Conservation (phyloP, 2,329 filamentous ascomycete genomes). For the Xylaria sp. region DNA sequence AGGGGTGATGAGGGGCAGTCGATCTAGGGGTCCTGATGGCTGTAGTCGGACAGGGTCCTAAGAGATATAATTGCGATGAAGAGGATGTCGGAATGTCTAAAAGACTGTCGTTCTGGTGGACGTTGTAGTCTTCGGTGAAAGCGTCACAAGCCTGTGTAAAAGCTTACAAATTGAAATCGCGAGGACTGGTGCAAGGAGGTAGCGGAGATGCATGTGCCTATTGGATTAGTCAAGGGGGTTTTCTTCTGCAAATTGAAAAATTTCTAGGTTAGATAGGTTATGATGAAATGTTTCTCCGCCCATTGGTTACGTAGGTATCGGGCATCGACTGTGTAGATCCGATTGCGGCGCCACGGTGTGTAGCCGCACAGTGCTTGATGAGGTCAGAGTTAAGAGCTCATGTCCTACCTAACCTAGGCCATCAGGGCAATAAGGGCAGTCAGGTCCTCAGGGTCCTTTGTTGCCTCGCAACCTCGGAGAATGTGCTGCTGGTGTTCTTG, state of each 20-base stretch:
- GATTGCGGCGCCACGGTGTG: conserved; percentile 25
- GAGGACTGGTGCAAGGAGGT: background rate
- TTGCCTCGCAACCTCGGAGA: too few relatives aligned
- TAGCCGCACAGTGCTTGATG: background rate
- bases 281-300: conserved; percentile 26
- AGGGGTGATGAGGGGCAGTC: conserved; percentile 16
- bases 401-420: too few relatives aligned
- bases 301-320: conserved; percentile 28
- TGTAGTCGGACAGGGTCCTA: too few relatives aligned
- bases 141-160: background rate
- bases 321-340: too few relatives aligned
- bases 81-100: too few relatives aligned
- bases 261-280: conserved; percentile 14
- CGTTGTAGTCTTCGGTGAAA: too few relatives aligned
- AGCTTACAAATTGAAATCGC: conserved; percentile 23
- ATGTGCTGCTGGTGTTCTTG: too few relatives aligned
- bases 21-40: background rate
- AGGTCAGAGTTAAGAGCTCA: background rate
- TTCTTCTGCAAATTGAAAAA: conserved; percentile 5
- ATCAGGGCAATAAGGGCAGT: too few relatives aligned
- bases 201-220: conserved; percentile 15
- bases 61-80: too few relatives aligned
- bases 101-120: too few relatives aligned
- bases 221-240: conserved; percentile 28
- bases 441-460: too few relatives aligned